Conservation (phyloP, 371 early-diverging fungal species). For the Mortierella sp. region DNA sequence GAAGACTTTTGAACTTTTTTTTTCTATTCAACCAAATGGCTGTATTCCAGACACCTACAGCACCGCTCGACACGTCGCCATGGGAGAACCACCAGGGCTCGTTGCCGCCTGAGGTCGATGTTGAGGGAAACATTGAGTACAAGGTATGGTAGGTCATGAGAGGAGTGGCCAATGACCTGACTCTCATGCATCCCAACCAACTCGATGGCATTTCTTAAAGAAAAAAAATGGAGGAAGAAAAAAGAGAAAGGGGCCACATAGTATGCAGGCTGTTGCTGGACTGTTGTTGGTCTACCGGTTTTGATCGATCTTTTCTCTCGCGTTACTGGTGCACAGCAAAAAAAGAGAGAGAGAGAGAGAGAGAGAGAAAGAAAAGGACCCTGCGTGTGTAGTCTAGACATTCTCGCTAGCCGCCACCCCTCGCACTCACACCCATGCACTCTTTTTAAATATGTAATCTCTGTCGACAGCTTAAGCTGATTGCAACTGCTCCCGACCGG, state of each 20-base stretch:
- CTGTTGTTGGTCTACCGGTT: no score
- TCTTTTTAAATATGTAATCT: no score
- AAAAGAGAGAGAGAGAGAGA: no score
- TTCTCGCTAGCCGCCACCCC: no score
- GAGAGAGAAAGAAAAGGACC: no score
- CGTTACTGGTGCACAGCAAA: no score
- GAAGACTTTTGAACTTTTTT: no score
- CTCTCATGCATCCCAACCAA: neutral
- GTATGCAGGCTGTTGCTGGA: no score
- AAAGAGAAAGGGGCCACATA: neutral
- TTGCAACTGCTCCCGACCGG: constrained; percentile 76
- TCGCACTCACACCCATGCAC: neutral
- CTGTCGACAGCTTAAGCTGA: constrained; percentile 74
- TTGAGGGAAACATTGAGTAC: constrained; percentile 90
- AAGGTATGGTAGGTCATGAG: constrained; percentile 60
- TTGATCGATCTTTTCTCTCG: no score
- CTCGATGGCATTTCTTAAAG: neutral
- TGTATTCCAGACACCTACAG: constrained; percentile 35
- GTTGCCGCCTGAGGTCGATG: constrained; percentile 87
- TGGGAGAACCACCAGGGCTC: constrained; percentile 51
- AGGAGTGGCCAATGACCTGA: neutral
- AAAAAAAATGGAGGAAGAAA: neutral
- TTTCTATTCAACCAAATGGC: constrained; percentile 26
- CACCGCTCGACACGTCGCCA: constrained; percentile 28
- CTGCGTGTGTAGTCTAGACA: no score